phyloP scores from a whole-genome alignment of 1,284 basidiomycete species.

The Cutaneotrichosporon sp. region DNA sequence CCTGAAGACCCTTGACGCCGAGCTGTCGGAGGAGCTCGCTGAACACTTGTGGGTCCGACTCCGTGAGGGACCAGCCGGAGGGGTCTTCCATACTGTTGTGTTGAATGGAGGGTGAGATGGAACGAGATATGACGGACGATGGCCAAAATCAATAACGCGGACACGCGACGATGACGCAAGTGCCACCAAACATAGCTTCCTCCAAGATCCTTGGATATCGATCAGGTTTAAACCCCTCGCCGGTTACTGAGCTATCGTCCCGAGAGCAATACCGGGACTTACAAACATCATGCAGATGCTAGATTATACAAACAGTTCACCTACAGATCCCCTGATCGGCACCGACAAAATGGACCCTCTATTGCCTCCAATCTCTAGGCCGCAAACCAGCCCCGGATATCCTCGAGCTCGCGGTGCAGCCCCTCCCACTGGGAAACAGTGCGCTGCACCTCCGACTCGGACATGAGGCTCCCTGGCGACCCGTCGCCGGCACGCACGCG shows the following conservation, averaged over 20 bases:
- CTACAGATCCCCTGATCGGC: too few relatives aligned
- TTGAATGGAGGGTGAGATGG: neutral
- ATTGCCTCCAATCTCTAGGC: neutral
- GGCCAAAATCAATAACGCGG: slow-evolving; percentile 4
- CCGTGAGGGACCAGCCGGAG: slow-evolving; percentile 49
- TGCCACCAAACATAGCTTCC: too few relatives aligned
- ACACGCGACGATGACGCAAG: slow-evolving; percentile 6
- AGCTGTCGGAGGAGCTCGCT: slow-evolving; percentile 49
- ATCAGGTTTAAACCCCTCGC: too few relatives aligned
- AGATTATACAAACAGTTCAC: slow-evolving; percentile 11
- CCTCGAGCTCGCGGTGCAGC: slow-evolving; percentile 39
- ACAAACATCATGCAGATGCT: slow-evolving; percentile 8
- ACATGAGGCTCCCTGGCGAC: neutral
- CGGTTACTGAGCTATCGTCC: too few relatives aligned
- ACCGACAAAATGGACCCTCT: too few relatives aligned
- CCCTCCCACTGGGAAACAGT: slow-evolving; percentile 35
- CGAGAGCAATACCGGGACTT: neutral
- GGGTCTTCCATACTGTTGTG: slow-evolving; percentile 32
- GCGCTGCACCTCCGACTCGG: slow-evolving; percentile 20
- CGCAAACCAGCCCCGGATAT: slow-evolving; percentile 36
- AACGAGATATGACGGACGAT: neutral
- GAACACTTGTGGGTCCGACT: slow-evolving; percentile 51
- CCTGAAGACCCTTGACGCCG: slow-evolving; percentile 51
- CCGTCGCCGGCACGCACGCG: slow-evolving; percentile 13
- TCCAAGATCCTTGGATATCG: too few relatives aligned